phyloP scores from a whole-genome alignment of 257 asterid species.

The Solanum pennellii region DNA sequence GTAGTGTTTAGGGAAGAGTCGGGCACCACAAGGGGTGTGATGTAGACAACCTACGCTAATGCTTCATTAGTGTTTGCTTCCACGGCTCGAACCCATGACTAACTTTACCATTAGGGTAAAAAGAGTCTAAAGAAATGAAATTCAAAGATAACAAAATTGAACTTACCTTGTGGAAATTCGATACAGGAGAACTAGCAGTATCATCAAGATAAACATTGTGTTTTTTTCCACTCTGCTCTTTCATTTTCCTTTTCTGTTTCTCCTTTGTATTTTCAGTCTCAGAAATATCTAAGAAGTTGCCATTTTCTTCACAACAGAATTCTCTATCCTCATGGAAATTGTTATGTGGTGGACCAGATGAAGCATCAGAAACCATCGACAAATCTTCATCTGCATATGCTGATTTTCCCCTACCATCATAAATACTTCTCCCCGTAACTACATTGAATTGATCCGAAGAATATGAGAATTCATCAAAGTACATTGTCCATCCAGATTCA shows the following conservation, averaged over 20 bases:
- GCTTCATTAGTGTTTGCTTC: neutral
- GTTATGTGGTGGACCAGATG: slow-evolving; percentile 70
- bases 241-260: slow-evolving; percentile 12
- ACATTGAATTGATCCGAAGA: slow-evolving; percentile 18
- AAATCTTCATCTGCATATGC: slow-evolving; percentile 22
- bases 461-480: slow-evolving; percentile 58
- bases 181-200: slow-evolving; percentile 75
- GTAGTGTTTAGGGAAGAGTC: neutral
- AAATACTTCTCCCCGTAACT: neutral
- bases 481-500: slow-evolving; percentile 93
- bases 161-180: slow-evolving; percentile 19
- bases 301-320: neutral
- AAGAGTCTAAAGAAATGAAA: neutral
- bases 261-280: slow-evolving; percentile 11
- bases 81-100: neutral
- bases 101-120: neutral
- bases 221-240: slow-evolving; percentile 9
- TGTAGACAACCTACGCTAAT: neutral
- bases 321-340: slow-evolving; percentile 16
- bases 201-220: slow-evolving; percentile 61
- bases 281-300: neutral
- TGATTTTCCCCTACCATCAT: neutral
- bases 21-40: neutral
- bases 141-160: neutral
- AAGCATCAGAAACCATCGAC: slow-evolving; percentile 94